A percentile compares a stretch with the other conserved stretches of the same genome.
Conservation (phyloP, 2,329 filamentous ascomycete genomes). For the Ampelomyces quisqualis region DNA sequence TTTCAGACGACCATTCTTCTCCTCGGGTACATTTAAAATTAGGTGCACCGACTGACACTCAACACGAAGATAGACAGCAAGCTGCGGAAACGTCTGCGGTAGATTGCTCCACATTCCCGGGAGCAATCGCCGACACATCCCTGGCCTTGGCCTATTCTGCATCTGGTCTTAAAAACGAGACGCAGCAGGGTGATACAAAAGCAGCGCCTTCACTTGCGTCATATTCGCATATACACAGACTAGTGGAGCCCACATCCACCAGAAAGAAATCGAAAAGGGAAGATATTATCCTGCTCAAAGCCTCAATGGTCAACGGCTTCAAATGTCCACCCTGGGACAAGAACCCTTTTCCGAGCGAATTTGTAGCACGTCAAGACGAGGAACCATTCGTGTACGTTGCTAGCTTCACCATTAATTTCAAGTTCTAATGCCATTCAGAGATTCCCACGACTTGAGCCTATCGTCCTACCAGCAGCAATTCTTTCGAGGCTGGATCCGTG, state of each 20-base stretch:
- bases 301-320: slow-evolving; percentile 78
- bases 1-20: slow-evolving; percentile 5
- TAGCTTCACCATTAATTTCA: slow-evolving; percentile 11
- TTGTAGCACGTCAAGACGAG: slow-evolving; percentile 55
- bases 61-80: slow-evolving; percentile 11
- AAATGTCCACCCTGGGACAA: slow-evolving; percentile 80
- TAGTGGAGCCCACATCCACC: slow-evolving; percentile 54
- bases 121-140: no score
- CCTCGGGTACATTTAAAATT: not conserved
- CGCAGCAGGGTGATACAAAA: not conserved
- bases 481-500: slow-evolving; percentile 83
- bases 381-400: slow-evolving; percentile 60
- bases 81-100: no score
- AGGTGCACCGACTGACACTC: slow-evolving; percentile 14
- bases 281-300: slow-evolving; percentile 72
- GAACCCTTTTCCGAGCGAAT: slow-evolving; percentile 63
- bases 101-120: no score
- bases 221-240: slow-evolving; percentile 32
- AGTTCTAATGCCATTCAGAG: slow-evolving; percentile 48
- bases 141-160: no score
- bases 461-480: slow-evolving; percentile 72
- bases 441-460: slow-evolving; percentile 67
- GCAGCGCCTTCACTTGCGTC: slow-evolving; percentile 10
- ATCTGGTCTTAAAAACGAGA: no score
- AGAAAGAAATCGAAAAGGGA: slow-evolving; percentile 68